phyloP scores from a whole-genome alignment of 768 basidiomycete species.

The Tulasnella calospora region DNA sequence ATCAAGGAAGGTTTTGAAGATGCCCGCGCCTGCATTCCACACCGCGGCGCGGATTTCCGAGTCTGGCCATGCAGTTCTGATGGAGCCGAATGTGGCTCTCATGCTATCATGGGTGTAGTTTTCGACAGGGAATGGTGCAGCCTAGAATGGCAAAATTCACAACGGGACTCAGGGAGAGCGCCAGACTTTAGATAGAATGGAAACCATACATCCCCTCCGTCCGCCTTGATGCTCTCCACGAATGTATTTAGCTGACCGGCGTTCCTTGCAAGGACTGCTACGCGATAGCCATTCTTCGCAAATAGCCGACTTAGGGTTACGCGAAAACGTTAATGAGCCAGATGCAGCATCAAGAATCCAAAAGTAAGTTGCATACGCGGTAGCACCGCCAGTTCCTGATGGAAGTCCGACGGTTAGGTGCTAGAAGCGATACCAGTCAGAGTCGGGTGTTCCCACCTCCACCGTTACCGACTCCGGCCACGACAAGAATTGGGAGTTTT shows the following conservation, averaged over 20 bases:
- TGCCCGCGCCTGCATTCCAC: constrained; percentile 55
- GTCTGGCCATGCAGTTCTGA: constrained; percentile 48
- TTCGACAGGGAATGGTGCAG: constrained; percentile 51
- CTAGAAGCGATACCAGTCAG: neutral
- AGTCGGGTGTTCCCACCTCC: constrained; percentile 33
- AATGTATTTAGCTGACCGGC: constrained; percentile 49
- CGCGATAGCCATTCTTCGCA: constrained; percentile 50
- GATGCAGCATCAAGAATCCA: neutral
- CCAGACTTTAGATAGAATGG: neutral
- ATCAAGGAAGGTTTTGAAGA: constrained; percentile 65
- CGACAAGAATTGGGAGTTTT: constrained; percentile 50
- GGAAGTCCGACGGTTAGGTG: constrained; percentile 24
- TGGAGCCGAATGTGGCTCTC: constrained; percentile 47
- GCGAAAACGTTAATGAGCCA: neutral
- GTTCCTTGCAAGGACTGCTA: constrained; percentile 62
- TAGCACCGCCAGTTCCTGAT: constrained; percentile 41
- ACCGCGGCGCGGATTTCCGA: constrained; percentile 56
- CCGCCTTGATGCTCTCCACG: constrained; percentile 50
- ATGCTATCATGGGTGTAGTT: constrained; percentile 39
- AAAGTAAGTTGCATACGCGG: constrained; percentile 37
- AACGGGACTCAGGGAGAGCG: neutral
- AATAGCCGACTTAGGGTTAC: constrained; percentile 33
- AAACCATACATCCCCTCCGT: constrained; percentile 53
- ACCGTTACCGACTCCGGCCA: constrained; percentile 50
- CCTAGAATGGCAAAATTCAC: constrained; percentile 39